These are phyloP conservation scores for Phlyctochytrium bullatum DNA, from an alignment of 192 early-diverging fungal genomes.

Conservation along the genomic window DNA sequence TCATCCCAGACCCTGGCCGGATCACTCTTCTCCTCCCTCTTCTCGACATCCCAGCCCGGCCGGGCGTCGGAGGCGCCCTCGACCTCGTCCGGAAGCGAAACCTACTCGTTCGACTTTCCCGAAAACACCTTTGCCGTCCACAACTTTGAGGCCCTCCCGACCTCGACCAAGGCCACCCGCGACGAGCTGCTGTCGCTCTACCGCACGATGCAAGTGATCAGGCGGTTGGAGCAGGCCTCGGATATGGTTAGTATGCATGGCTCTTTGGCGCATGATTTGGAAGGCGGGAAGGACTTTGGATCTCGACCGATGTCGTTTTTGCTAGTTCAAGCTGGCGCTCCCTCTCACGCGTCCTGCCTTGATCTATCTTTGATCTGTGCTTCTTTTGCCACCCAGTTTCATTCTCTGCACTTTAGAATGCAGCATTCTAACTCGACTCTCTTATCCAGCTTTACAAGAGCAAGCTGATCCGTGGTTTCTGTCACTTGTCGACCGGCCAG, in stretches of 20 bases:
- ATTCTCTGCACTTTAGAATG: neutral
- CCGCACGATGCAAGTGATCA: constrained; percentile 82
- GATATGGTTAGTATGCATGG: constrained; percentile 74
- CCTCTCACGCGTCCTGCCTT: neutral
- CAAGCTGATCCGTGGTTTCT: constrained; percentile 97
- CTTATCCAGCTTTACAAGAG: constrained; percentile 89
- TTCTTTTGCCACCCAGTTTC: neutral
- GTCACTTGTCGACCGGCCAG: constrained; percentile 97
- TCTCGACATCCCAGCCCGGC: constrained; percentile 7
- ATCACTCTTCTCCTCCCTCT: constrained; percentile 4
- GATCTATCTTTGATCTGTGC: neutral
- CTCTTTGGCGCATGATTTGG: too few relatives aligned
- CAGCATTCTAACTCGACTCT: neutral
- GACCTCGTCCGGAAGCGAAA: constrained; percentile 14
- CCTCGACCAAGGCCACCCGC: constrained; percentile 55
- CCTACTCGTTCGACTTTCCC: constrained; percentile 66
- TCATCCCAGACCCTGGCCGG: neutral
- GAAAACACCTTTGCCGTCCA: constrained; percentile 75
- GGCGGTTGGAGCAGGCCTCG: constrained; percentile 89
- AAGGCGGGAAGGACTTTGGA: too few relatives aligned
- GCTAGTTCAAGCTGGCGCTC: too few relatives aligned
- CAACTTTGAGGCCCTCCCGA: constrained; percentile 69
- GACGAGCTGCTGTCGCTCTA: constrained; percentile 79
- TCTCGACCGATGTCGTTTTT: too few relatives aligned
- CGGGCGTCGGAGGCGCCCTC: constrained; percentile 5